Percentiles rank a stretch among this genome's conserved stretches.
Conservation (phyloP, 805 yeast species). For the Starmerella sirachaensis region DNA sequence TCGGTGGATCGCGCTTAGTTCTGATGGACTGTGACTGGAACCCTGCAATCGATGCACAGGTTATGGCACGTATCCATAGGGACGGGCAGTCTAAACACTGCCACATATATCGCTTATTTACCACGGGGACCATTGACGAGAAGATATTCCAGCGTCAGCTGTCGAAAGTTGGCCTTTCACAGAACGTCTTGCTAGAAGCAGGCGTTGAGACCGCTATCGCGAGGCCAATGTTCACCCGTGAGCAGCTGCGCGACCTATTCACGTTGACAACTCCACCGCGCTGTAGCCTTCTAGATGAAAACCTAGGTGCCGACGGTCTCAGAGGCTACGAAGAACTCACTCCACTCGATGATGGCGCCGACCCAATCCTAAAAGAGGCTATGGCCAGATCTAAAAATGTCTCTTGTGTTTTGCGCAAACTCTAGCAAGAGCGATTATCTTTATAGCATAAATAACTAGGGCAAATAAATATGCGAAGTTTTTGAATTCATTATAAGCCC, state of each 20-base stretch:
- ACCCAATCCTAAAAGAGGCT: slow-evolving; percentile 1
- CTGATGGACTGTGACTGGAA: slow-evolving; percentile 95
- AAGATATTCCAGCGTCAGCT: slow-evolving; percentile 86
- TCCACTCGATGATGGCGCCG: background rate
- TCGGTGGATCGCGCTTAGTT: slow-evolving; percentile 79
- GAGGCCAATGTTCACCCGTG: slow-evolving; percentile 41
- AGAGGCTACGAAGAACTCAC: slow-evolving; percentile 7
- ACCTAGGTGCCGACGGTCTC: background rate
- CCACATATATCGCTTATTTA: slow-evolving; percentile 66
- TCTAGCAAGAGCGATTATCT: no score
- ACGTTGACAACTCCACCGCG: slow-evolving; percentile 38
- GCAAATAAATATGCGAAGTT: no score
- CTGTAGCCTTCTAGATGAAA: slow-evolving; percentile 60
- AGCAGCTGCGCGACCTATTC: slow-evolving; percentile 66
- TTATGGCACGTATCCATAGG: slow-evolving; percentile 89
- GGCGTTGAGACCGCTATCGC: slow-evolving; percentile 30
- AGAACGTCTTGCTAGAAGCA: slow-evolving; percentile 44
- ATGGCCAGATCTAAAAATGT: slow-evolving; percentile 2
- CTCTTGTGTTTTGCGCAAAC: slow-evolving; percentile 11
- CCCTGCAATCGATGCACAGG: slow-evolving; percentile 83
- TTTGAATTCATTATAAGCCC: no score
- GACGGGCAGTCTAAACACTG: slow-evolving; percentile 82
- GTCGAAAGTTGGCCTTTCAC: slow-evolving; percentile 68
- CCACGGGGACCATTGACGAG: slow-evolving; percentile 81
- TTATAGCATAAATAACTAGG: no score